Evolutionary conservation across 169 alveolate species (phyloP).

Genomic region (Cryptosporidium parvum): DNA sequence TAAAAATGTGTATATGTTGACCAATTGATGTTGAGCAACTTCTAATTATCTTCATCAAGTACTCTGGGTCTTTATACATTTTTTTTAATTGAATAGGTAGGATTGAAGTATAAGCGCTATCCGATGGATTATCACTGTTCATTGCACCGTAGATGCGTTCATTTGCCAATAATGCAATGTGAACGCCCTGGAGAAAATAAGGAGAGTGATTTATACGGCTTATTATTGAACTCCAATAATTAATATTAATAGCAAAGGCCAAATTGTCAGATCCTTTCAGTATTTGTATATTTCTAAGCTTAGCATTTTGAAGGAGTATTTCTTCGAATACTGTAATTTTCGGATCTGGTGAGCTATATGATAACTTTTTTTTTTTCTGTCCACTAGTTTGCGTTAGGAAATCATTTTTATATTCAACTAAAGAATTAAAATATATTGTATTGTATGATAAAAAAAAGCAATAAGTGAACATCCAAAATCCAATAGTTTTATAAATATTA

Average conservation of each 20-base stretch:
- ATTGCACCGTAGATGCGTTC: neutral
- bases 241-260: neutral
- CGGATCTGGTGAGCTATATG: neutral
- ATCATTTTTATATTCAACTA: neutral
- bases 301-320: slow-evolving; percentile 16
- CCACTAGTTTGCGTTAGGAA: neutral
- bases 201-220: slow-evolving; percentile 38
- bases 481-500: slow-evolving; percentile 31
- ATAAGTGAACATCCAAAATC: slow-evolving; percentile 51
- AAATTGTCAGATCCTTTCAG: neutral
- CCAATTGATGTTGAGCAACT: neutral
- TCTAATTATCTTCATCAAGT: neutral
- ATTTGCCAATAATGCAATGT: neutral
- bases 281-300: neutral
- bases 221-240: slow-evolving; percentile 36
- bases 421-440: neutral
- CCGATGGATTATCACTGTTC: neutral
- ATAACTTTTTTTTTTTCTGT: slow-evolving; percentile 1
- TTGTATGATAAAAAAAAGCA: neutral
- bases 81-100: neutral
- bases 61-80: slow-evolving; percentile 13
- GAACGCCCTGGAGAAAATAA: slow-evolving; percentile 35
- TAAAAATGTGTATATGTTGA: neutral
- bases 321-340: slow-evolving; percentile 18
- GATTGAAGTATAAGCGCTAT: neutral